These are phyloP conservation scores for Cladophialophora carrionii DNA, from an alignment of 2,329 filamentous ascomycete genomes.

Conservation along the genomic window DNA sequence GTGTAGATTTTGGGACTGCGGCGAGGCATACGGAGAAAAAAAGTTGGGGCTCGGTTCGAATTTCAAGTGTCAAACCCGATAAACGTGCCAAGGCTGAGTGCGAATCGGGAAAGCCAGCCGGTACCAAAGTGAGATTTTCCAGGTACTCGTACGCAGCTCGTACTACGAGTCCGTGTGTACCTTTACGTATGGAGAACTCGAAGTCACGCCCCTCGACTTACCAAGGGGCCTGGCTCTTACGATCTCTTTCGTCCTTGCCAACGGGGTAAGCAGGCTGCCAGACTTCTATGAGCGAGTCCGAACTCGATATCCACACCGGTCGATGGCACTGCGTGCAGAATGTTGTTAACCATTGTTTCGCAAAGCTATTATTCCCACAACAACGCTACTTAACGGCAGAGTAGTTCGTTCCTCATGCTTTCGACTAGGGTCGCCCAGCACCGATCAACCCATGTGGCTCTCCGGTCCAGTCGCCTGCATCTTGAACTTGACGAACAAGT, in stretches of 20 bases:
- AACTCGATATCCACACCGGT: not conserved
- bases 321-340: not conserved
- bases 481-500: conserved; percentile 30
- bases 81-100: not conserved
- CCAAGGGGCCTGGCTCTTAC: not conserved
- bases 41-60: conserved; percentile 11
- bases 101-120: not conserved
- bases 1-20: conserved; percentile 16
- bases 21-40: conserved; percentile 7
- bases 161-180: no score
- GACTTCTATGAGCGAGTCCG: not conserved
- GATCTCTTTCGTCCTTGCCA: not conserved
- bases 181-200: no score
- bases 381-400: not conserved
- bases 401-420: not conserved
- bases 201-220: no score
- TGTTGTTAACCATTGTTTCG: not conserved
- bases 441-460: conserved; percentile 25
- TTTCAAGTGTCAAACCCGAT: not conserved
- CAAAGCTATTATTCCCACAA: not conserved
- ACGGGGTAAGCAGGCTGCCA: not conserved
- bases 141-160: no score
- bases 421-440: not conserved
- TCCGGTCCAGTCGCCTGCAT: conserved; percentile 31
- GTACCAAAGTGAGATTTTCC: not conserved